These are phyloP conservation scores for Yarrowia sp. DNA, from an alignment of 805 yeast species.

Conservation along the genomic window DNA sequence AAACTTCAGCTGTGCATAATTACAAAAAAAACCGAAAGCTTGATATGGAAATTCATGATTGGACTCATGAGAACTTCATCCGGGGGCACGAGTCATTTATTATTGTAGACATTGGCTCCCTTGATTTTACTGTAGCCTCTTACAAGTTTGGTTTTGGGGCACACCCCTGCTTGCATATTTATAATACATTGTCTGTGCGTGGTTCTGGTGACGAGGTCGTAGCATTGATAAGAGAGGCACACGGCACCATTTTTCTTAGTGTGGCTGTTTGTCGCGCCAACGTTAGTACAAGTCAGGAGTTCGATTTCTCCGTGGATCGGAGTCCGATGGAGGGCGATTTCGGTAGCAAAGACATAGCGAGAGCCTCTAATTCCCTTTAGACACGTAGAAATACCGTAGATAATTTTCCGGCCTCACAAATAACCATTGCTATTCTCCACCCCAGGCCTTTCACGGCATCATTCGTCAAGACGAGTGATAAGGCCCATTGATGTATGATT, in stretches of 20 bases:
- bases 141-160: too few species aligned
- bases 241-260: constrained; percentile 3
- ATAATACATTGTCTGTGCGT: background rate
- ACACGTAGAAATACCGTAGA: background rate
- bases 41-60: background rate
- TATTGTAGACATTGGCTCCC: too few species aligned
- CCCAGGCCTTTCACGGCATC: background rate
- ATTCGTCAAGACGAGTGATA: constrained; percentile 3
- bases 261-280: background rate
- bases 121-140: too few species aligned
- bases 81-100: too few species aligned
- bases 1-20: background rate
- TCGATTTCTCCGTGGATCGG: background rate
- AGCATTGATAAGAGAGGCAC: background rate
- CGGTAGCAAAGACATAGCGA: background rate
- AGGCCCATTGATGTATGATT: constrained; percentile 4
- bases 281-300: background rate
- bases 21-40: background rate
- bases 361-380: background rate
- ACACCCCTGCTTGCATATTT: background rate
- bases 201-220: background rate
- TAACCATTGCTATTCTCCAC: background rate
- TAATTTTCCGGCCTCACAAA: background rate
- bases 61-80: background rate
- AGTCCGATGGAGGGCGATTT: background rate